Evolutionary conservation across 441 rosid species (phyloP), one percentile per base, ranked within the genome.

Genomic region (Croton laevigatus): DNA sequence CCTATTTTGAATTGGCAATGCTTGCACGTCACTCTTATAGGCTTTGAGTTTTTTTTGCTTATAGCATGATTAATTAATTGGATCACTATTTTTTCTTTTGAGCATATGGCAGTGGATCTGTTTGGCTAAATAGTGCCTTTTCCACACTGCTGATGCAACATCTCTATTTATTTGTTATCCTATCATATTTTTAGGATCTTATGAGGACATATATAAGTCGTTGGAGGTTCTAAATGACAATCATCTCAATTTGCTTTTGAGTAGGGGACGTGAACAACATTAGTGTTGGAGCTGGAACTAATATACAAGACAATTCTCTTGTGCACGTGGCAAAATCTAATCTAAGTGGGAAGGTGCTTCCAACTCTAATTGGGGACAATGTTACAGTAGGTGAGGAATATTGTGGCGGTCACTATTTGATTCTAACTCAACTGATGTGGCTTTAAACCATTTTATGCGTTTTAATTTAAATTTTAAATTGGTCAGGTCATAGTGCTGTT

Each of bases 311-410:
- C 75, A 92, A 94, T 79, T 88, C 96, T 19, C 97, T 94, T 76
- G 94, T 94, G 75, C 97, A 90, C 68, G 97, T 91, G 58, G 98
- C 96, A 42, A 94, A 94, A 81, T 88, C 98, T 71, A 94, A 92
- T 81, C 78, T 94, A 68, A 88, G 94, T 75, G 99, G 98, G 62
- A 94, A 94, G 83, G 98, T 90, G 72, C 83, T 84, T 49, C 91
- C 98, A 62, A 92, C 94, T 40, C 83, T 73, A 66, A 86, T 94
- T 37, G 98, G 99, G 36, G 89, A 92, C 82, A 90, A 89, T 85
- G 98, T 94, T 53, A 90, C 96, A 14, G 84, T 94, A 71, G 97
- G 97, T 94, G 76, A 85, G 94, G 70, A 38, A 54, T 54, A 52
- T 68, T 44, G 20, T 67, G 38, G 68, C 54, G 34, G 19, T 59